A percentile compares a stretch with the other conserved stretches of the same genome.
phyloP scores from a whole-genome alignment of 805 yeast species.

The Pichia pseudocactophila region DNA sequence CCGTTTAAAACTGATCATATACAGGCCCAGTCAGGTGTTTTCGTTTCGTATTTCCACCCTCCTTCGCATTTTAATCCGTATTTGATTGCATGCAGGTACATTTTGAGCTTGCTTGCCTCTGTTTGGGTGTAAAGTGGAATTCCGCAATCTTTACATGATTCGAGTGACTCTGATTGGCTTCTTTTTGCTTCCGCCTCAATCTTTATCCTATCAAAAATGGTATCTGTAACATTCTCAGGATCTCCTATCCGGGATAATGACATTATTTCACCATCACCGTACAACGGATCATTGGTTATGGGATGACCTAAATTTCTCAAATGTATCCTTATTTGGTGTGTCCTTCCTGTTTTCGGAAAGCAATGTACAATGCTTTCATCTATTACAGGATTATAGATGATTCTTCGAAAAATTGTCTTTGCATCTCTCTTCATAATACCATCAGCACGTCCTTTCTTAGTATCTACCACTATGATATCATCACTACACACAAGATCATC shows the following conservation, averaged over 20 bases:
- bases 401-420: slow-evolving; percentile 14
- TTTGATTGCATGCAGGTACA: slow-evolving; percentile 42
- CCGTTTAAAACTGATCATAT: slow-evolving; percentile 10
- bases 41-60: slow-evolving; percentile 33
- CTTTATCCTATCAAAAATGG: slow-evolving; percentile 3
- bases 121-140: slow-evolving; percentile 26
- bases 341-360: slow-evolving; percentile 42
- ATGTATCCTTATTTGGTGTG: slow-evolving; percentile 52
- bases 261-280: slow-evolving; percentile 13
- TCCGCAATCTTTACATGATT: slow-evolving; percentile 30
- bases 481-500: slow-evolving; percentile 25
- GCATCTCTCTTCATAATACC: slow-evolving; percentile 22
- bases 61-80: slow-evolving; percentile 26
- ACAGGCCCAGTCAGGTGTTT: slow-evolving; percentile 40
- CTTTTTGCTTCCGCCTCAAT: slow-evolving; percentile 6
- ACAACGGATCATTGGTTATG: slow-evolving; percentile 29
- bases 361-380: slow-evolving; percentile 39
- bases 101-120: slow-evolving; percentile 24
- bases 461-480: slow-evolving; percentile 29
- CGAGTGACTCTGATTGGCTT: slow-evolving; percentile 3
- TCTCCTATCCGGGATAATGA: background rate
- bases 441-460: slow-evolving; percentile 19
- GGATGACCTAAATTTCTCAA: slow-evolving; percentile 36
- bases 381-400: slow-evolving; percentile 23
- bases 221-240: background rate